Base-by-base conservation (phyloP, 148 eudicot genomes). In the Drosera capensis region DNA sequence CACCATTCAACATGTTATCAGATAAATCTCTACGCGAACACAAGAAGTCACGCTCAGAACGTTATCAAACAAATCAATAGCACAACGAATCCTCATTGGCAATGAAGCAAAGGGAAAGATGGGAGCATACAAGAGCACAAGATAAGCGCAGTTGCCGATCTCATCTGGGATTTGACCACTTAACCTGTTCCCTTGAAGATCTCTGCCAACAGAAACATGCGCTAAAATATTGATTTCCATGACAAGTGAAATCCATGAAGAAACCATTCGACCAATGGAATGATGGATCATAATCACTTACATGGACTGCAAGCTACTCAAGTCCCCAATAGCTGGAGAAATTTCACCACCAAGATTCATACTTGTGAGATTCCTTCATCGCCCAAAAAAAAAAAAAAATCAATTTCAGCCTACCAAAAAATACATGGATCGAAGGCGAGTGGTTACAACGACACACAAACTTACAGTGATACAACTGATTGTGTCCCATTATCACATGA, bases 131-230 rank as follows among this genome's bases (percentile, higher is more conserved):
- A 75, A 28, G 7, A 40, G 48, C 5, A 35, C 34, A 15, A 79
- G 65, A 7, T 62, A 61, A 46, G 64, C 61, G 49, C 87, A 79
- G 55, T 65, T 64, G 43, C 82, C 82, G 8, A 75, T 60, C 54
- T 79, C 87, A 70, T 79, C 87, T 1, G 87, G 87, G 25, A 79
- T 72, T 64, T 72, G 82, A 26, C 87, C 87, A n/a, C 73, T 59
- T 40, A 79, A 36, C 23, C 67, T 75, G 50, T 79, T 79, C 24
- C 82, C 87, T 46, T 75, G 74, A 22, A 79, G 50, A 43, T 79
- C 87, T 43, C 87, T 79, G 71, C 48, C 56, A 55, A 23, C 8
- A 11, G 8, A 8, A 3, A 41, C 5, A 41, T 0, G 19, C 18
- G 11, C 20, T n/a, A 16, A 5, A 15, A 0, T 7, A 15, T 40